A percentile compares a stretch with the other conserved stretches of the same genome.
phyloP scores from a whole-genome alignment of 2,329 filamentous ascomycete genomes.

The Trichoderma sp. region DNA sequence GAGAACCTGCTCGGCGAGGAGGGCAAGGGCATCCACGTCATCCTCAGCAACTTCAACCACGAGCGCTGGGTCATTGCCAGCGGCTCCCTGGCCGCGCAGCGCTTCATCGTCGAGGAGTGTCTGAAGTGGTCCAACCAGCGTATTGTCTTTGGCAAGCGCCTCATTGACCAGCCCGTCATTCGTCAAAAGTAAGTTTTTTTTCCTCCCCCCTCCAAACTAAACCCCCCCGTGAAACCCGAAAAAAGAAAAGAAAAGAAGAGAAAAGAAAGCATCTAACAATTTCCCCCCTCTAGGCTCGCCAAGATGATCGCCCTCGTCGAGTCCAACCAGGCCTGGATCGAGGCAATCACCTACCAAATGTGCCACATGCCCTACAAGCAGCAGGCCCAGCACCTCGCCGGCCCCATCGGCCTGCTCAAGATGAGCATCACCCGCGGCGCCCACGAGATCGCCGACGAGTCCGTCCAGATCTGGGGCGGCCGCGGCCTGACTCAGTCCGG shows the following conservation, averaged over 20 bases:
- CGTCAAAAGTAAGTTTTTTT: slow-evolving; percentile 65
- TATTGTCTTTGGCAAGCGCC: slow-evolving; percentile 75
- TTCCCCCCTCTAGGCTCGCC: slow-evolving; percentile 55
- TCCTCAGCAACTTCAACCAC: slow-evolving; percentile 86
- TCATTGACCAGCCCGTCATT: slow-evolving; percentile 81
- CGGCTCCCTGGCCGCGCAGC: slow-evolving; percentile 60
- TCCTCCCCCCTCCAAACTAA: neutral
- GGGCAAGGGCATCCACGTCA: slow-evolving; percentile 81
- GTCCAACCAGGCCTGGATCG: slow-evolving; percentile 81
- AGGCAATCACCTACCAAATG: slow-evolving; percentile 85
- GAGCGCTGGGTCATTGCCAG: slow-evolving; percentile 72
- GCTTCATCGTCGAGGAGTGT: slow-evolving; percentile 75
- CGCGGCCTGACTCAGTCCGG: slow-evolving; percentile 75
- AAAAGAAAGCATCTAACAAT: neutral
- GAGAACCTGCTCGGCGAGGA: slow-evolving; percentile 76
- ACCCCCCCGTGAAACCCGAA: too few relatives aligned
- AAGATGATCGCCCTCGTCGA: slow-evolving; percentile 83
- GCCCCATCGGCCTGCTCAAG: slow-evolving; percentile 80
- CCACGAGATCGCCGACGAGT: slow-evolving; percentile 79
- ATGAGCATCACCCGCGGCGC: slow-evolving; percentile 72
- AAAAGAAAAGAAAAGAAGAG: neutral
- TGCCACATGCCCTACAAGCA: slow-evolving; percentile 76
- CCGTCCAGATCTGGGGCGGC: slow-evolving; percentile 83
- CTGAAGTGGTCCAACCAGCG: slow-evolving; percentile 88
- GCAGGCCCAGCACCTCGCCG: slow-evolving; percentile 71